These are phyloP conservation scores for Alternaria brassicae DNA, from an alignment of 2,329 filamentous ascomycete genomes.

Conservation along the genomic window DNA sequence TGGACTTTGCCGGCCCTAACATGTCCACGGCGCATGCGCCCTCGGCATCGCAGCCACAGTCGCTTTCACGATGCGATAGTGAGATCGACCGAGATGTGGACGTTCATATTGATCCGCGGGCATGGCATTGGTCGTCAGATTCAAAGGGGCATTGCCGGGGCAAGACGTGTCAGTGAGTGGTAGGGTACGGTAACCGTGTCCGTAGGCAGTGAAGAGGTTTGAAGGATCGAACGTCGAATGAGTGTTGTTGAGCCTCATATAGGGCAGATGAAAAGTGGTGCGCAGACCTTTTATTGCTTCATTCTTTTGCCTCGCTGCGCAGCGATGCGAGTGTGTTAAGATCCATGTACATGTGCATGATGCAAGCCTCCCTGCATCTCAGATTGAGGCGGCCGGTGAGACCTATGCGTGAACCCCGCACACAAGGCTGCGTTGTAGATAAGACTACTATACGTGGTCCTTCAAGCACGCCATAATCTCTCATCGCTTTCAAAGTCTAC, in stretches of 20 bases:
- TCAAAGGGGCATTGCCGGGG: slow-evolving; percentile 10
- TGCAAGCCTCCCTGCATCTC: not conserved
- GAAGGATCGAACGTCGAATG: not conserved
- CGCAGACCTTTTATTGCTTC: not conserved
- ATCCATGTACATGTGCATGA: not conserved
- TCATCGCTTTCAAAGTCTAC: not conserved
- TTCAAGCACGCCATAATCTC: not conserved
- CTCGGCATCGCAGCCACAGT: not conserved
- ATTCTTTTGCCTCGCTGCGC: not conserved
- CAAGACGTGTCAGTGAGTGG: slow-evolving; percentile 15
- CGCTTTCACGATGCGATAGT: slow-evolving; percentile 8
- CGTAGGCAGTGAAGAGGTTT: not conserved
- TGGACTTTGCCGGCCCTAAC: slow-evolving; percentile 40
- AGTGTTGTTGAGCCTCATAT: not conserved
- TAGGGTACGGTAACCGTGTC: not conserved
- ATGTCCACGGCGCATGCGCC: not conserved
- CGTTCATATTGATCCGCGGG: not conserved
- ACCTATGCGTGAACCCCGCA: slow-evolving; percentile 2
- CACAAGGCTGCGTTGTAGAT: slow-evolving; percentile 8
- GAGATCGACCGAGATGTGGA: slow-evolving; percentile 6
- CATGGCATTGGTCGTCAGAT: slow-evolving; percentile 20
- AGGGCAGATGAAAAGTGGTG: slow-evolving; percentile 1
- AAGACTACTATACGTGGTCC: not conserved
- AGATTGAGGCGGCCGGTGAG: slow-evolving; percentile 2
- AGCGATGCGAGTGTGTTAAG: not conserved